Evolutionary conservation across 2,329 filamentous ascomycete genomes (phyloP).

Genomic region (Colletotrichum tropicicola): DNA sequence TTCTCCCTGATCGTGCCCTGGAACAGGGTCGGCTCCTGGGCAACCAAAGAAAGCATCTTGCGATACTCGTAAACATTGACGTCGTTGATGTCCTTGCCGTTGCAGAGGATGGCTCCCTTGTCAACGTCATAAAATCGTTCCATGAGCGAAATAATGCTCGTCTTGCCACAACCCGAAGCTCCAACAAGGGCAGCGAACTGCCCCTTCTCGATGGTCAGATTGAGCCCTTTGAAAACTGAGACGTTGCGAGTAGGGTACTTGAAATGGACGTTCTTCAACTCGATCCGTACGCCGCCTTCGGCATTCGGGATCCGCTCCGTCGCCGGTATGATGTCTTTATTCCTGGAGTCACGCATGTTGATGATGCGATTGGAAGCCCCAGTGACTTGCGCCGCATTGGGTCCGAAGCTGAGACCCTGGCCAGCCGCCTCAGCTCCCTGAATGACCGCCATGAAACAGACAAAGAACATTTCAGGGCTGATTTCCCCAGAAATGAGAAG

Average conservation of each 20-base stretch:
- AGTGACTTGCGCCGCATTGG: constrained; percentile 68
- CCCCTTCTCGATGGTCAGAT: constrained; percentile 71
- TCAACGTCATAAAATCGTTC: constrained; percentile 77
- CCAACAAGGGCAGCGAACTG: constrained; percentile 78
- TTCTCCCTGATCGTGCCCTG: constrained; percentile 74
- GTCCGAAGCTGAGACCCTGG: constrained; percentile 72
- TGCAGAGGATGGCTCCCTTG: constrained; percentile 71
- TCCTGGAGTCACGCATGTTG: constrained; percentile 54
- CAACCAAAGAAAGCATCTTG: constrained; percentile 72
- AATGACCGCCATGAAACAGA: constrained; percentile 72
- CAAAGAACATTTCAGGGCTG: constrained; percentile 55
- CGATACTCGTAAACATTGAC: constrained; percentile 72
- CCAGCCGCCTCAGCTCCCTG: constrained; percentile 75
- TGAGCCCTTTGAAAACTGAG: constrained; percentile 68
- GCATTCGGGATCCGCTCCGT: constrained; percentile 51
- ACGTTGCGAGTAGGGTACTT: constrained; percentile 67
- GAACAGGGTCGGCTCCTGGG: constrained; percentile 79
- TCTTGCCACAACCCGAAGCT: constrained; percentile 77
- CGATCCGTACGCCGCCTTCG: constrained; percentile 62
- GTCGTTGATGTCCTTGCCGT: constrained; percentile 65
- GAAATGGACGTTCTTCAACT: constrained; percentile 66
- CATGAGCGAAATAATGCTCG: constrained; percentile 72
- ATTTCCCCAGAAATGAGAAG: constrained; percentile 64
- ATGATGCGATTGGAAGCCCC: constrained; percentile 69
- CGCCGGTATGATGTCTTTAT: constrained; percentile 42